phyloP scores from a whole-genome alignment of 352 stramenopile genomes.

The Peronospora belbahrii region DNA sequence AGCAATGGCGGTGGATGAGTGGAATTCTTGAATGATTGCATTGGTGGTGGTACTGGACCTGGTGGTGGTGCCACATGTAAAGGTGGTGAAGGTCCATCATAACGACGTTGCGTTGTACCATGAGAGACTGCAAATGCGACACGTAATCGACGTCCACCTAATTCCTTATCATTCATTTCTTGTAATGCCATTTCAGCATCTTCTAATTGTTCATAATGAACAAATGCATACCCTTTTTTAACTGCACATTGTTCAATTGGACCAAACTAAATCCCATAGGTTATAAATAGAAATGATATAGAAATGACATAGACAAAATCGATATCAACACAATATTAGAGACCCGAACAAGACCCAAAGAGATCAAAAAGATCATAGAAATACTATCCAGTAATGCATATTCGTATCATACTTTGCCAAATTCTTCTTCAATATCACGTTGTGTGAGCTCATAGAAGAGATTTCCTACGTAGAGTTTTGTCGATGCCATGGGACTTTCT shows the following conservation, averaged over 20 bases:
- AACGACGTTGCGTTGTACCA: conserved; percentile 21
- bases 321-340: too few relatives aligned
- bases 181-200: conserved; percentile 38
- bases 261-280: conserved; percentile 48
- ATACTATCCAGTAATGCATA: too few relatives aligned
- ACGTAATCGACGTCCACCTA: conserved; percentile 35
- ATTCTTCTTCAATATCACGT: conserved; percentile 38
- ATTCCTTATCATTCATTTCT: conserved; percentile 45
- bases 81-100: conserved; percentile 18
- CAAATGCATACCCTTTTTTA: conserved; percentile 55
- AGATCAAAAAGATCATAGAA: not conserved
- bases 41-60: not conserved
- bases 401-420: too few relatives aligned
- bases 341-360: not conserved
- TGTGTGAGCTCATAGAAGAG: conserved; percentile 44
- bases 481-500: conserved; percentile 26
- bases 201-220: conserved; percentile 39
- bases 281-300: too few relatives aligned
- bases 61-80: not conserved
- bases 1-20: conserved; percentile 13
- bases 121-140: conserved; percentile 37
- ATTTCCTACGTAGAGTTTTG: conserved; percentile 67
- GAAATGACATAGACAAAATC: too few relatives aligned
- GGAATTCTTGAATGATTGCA: not conserved
- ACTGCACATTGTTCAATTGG: conserved; percentile 37